Evolutionary conservation across 257 asterid genomes (phyloP), one percentile per base, ranked within the genome.

Genomic region (Solanum corneliomulleri): DNA sequence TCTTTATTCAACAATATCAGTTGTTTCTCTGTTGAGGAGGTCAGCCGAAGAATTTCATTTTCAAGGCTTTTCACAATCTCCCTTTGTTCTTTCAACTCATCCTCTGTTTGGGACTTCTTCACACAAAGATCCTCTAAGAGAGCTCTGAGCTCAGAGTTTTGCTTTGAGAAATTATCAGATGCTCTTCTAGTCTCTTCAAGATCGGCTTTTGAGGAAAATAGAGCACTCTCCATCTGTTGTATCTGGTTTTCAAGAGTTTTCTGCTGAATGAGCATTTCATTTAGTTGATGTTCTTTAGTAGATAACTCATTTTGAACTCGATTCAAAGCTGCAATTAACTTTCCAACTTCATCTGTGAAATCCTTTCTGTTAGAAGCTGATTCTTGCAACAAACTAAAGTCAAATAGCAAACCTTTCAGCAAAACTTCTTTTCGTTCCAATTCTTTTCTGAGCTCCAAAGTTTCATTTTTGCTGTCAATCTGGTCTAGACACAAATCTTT

Each of bases 341-440:
- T 93, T 86, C 91, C 93, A 83, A 90, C 89, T 90, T 94, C 99
- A 91, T 93, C 95, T 87, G 90, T 93, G 87, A 90, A 89, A 85
- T 96, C 98, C 87, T 89, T 95, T 92, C 93, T 91, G 90, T 91
- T 88, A 88, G 97, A 93, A 84, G 96, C 93, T 86, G 94, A 94
- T 89, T 96, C 99, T 91, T 96, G 99, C 91, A 96, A 92, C 93
- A 95, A 92, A 91, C 95, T 94, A 88, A 95, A 92, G 91, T 96
- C 99, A 88, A 93, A 95, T 82, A 93, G 97, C 86, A 96, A 90
- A 88, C 99, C 99, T 89, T 94, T 90, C 92, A 96, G 86, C 86
- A 95, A 41, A 91, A 77, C 91, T 77, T 93, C 92, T 89, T 94
- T 96, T 21, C 91, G 90, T 87, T 93, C 89, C 80, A 96, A 89